These are phyloP conservation scores for Pythium dissotocum DNA, from an alignment of 352 stramenopile species.

Conservation along the genomic window DNA sequence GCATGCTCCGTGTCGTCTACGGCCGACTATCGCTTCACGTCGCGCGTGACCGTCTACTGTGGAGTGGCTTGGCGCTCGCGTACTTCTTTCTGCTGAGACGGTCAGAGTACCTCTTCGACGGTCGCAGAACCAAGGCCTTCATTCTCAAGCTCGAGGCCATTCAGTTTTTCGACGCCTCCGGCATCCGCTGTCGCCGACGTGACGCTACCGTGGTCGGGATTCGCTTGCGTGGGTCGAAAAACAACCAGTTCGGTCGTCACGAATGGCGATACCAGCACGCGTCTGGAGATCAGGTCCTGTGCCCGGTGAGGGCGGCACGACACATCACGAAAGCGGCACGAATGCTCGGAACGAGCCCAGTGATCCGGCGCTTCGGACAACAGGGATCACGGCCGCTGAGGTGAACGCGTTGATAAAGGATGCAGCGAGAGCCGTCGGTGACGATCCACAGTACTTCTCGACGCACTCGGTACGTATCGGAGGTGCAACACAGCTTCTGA, in stretches of 20 bases:
- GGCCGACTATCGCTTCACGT: background rate
- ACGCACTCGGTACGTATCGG: conserved; percentile 21
- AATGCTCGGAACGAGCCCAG: no score
- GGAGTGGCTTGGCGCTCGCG: background rate
- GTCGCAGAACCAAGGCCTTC: background rate
- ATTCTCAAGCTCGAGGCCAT: background rate
- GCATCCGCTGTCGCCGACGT: background rate
- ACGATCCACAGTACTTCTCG: conserved; percentile 2
- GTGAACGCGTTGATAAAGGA: conserved; percentile 2
- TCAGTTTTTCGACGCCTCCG: background rate
- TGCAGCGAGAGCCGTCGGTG: background rate
- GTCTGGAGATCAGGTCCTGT: conserved; percentile 4
- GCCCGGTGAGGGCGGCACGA: conserved; percentile 6
- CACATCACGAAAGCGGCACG: background rate
- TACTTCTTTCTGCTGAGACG: background rate
- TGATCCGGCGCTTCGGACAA: background rate
- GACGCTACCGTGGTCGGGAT: background rate
- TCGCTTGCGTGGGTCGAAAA: conserved; percentile 7
- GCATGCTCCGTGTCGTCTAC: background rate
- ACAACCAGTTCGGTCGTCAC: conserved; percentile 15
- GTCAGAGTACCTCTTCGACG: conserved; percentile 1
- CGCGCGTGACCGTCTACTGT: background rate
- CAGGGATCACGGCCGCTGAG: background rate
- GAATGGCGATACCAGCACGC: conserved; percentile 1
- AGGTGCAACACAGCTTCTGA: conserved; percentile 8